Conservation (phyloP, 108 stramenopile species). For the Stephanodiscus minutulus region DNA sequence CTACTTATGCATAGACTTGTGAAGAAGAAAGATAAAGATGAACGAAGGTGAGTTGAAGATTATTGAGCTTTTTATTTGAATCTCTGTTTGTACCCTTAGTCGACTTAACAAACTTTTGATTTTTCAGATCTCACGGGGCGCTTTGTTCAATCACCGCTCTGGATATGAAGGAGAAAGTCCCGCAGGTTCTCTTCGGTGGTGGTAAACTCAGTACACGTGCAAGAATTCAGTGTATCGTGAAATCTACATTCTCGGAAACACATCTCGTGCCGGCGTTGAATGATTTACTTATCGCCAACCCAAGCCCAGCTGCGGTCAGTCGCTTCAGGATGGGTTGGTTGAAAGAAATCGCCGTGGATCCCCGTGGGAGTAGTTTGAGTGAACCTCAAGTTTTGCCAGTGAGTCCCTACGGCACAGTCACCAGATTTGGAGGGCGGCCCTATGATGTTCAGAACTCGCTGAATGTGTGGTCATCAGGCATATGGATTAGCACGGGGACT, state of each 20-base stretch:
- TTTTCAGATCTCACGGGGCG: conserved; percentile 84
- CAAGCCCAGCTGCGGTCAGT: conserved; percentile 89
- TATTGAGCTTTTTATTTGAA: not conserved
- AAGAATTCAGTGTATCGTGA: conserved; percentile 88
- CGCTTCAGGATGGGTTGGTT: conserved; percentile 91
- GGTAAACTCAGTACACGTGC: conserved; percentile 62
- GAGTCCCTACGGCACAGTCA: conserved; percentile 68
- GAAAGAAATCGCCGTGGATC: conserved; percentile 38
- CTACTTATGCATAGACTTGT: conserved; percentile 28
- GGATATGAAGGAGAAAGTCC: conserved; percentile 77
- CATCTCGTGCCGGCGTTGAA: conserved; percentile 93
- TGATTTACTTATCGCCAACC: conserved; percentile 95
- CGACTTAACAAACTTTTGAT: not conserved
- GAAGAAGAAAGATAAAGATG: conserved; percentile 82
- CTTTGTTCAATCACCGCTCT: conserved; percentile 83
- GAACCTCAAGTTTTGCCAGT: conserved; percentile 41
- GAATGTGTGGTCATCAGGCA: conserved; percentile 91
- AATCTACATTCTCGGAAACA: conserved; percentile 93
- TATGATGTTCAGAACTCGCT: conserved; percentile 72
- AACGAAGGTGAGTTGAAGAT: conserved; percentile 53
- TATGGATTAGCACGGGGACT: conserved; percentile 85
- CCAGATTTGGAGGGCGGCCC: conserved; percentile 74
- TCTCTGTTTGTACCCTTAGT: not conserved
- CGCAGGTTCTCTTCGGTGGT: conserved; percentile 74
- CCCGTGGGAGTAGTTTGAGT: conserved; percentile 21